Conservation (phyloP, 2,329 filamentous ascomycete species). For the Paraconiothyrium sp. region DNA sequence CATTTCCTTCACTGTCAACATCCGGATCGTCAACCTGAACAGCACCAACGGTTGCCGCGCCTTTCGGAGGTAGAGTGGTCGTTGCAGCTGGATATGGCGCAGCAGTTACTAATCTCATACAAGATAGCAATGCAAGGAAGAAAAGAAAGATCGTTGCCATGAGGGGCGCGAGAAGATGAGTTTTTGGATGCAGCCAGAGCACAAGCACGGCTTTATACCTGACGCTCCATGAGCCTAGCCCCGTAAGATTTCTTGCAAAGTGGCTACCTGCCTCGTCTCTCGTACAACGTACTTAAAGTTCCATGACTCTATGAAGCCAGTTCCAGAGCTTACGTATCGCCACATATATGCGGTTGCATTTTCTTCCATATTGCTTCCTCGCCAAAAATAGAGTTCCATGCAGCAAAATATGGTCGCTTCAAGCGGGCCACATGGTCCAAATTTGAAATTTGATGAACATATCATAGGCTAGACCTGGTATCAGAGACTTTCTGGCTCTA, state of each 20-base stretch:
- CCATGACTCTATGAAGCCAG: background rate
- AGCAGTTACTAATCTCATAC: background rate
- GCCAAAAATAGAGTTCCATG: background rate
- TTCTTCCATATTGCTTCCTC: conserved; percentile 7
- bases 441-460: background rate
- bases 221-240: background rate
- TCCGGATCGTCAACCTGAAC: conserved; percentile 26
- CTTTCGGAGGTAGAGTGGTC: conserved; percentile 22
- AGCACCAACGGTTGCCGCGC: conserved; percentile 19
- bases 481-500: background rate
- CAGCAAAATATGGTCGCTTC: background rate
- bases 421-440: background rate
- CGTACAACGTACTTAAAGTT: background rate
- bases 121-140: background rate
- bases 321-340: background rate
- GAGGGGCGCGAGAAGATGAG: background rate
- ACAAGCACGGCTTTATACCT: background rate
- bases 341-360: background rate
- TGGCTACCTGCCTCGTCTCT: background rate
- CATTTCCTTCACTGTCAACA: conserved; percentile 36
- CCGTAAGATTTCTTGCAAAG: too few relatives aligned
- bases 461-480: conserved; percentile 5
- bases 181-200: background rate
- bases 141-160: conserved; percentile 5
- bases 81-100: conserved; percentile 14